These are phyloP conservation scores for Aspergillus hiratsukae DNA, from an alignment of 2,329 filamentous ascomycete genomes.

Conservation along the genomic window DNA sequence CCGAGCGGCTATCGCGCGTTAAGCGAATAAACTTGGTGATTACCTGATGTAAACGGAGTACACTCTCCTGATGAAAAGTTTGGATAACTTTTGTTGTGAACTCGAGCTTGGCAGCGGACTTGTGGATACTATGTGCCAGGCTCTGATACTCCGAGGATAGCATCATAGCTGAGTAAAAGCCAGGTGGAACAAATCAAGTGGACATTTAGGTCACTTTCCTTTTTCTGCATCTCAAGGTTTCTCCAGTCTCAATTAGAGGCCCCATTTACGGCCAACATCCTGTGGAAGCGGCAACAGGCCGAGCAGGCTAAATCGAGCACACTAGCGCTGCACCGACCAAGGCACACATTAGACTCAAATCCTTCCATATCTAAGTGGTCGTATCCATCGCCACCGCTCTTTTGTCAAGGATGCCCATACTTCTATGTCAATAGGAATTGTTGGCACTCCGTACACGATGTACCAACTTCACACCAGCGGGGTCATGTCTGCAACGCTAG, in stretches of 20 bases:
- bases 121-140: not conserved
- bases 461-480: not conserved
- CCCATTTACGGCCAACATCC: not conserved
- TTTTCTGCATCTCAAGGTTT: not conserved
- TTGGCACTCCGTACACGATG: not conserved
- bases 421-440: not conserved
- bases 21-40: not conserved
- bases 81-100: not conserved
- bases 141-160: not conserved
- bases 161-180: not conserved
- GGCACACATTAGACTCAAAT: not conserved
- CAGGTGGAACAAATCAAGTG: not conserved
- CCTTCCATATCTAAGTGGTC: not conserved
- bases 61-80: not conserved
- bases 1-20: not conserved
- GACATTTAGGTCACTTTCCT: not conserved
- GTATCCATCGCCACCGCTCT: not conserved
- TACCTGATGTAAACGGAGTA: not conserved
- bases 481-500: not conserved
- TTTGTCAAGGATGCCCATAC: not conserved
- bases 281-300: not conserved
- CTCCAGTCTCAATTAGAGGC: not conserved
- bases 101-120: not conserved
- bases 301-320: slow-evolving; percentile 4
- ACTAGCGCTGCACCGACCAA: slow-evolving; percentile 1